These are phyloP conservation scores for Symbiotaphrina buchneri DNA, from an alignment of 495 filamentous ascomycete species.

Conservation along the genomic window DNA sequence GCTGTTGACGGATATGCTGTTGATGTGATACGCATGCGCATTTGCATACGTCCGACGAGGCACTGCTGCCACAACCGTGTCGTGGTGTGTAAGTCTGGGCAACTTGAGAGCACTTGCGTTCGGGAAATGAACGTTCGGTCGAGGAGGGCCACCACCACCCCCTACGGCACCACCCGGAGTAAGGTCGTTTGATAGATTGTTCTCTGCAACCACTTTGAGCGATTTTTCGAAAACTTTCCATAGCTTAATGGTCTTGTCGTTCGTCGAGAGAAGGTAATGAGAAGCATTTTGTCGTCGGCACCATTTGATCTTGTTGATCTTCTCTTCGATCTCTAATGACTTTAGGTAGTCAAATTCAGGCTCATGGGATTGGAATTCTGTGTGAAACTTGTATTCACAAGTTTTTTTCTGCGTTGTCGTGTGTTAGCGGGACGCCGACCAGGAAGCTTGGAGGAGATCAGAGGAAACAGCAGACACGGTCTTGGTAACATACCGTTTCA, in stretches of 20 bases:
- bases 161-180: conserved; percentile 62
- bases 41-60: conserved; percentile 93
- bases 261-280: conserved; percentile 93
- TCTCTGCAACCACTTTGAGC: conserved; percentile 93
- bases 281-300: conserved; percentile 94
- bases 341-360: conserved; percentile 99
- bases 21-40: conserved; percentile 98
- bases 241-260: conserved; percentile 99
- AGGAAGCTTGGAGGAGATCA: no score
- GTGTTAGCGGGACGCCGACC: no score
- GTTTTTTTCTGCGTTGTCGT: conserved; percentile 77
- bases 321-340: conserved; percentile 97
- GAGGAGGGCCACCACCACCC: conserved; percentile 43
- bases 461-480: no score
- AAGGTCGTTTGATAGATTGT: conserved; percentile 88
- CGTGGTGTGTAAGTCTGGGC: conserved; percentile 88
- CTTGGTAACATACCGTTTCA: conserved; percentile 50
- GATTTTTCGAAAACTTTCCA: conserved; percentile 99
- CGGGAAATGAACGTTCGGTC: conserved; percentile 46
- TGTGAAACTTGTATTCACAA: conserved; percentile 99
- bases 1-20: conserved; percentile 98
- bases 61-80: conserved; percentile 93
- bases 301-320: conserved; percentile 99
- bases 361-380: conserved; percentile 98
- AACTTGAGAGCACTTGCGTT: conserved; percentile 69